Percentiles rank a stretch among this genome's conserved stretches.
Conservation (phyloP, 768 basidiomycete genomes). For the Xerocomellus dryophilus region DNA sequence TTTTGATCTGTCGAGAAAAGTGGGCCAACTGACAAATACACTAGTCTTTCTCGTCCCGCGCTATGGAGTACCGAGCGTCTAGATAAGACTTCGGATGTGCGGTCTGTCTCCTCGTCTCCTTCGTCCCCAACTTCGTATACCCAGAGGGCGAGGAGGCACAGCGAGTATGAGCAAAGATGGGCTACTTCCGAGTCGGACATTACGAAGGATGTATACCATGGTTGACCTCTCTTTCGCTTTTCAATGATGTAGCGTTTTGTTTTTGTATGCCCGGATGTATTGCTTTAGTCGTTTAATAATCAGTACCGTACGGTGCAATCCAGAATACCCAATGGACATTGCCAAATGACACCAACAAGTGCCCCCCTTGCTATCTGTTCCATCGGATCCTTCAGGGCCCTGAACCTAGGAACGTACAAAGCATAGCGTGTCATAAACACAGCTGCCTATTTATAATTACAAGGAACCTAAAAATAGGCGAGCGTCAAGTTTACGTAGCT, state of each 20-base stretch:
- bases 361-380: not conserved
- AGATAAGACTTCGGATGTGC: not conserved
- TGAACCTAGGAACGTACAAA: no score
- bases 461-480: not conserved
- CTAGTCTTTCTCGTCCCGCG: slow-evolving; percentile 12
- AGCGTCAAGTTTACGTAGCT: not conserved
- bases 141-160: not conserved
- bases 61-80: slow-evolving; percentile 1
- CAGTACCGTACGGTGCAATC: not conserved
- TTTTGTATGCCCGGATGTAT: slow-evolving; percentile 11
- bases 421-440: no score
- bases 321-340: not conserved
- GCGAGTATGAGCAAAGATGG: slow-evolving; percentile 22
- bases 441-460: no score
- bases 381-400: no score
- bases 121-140: not conserved
- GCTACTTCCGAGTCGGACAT: slow-evolving; percentile 24
- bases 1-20: not conserved
- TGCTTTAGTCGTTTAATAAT: not conserved
- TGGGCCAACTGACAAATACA: not conserved
- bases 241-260: not conserved
- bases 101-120: not conserved
- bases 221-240: slow-evolving; percentile 4
- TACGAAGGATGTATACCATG: slow-evolving; percentile 12
- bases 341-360: not conserved